Evolutionary conservation across 768 basidiomycete species (phyloP), one percentile per base, ranked within the genome.

Genomic region (Cubamyces lactineus): DNA sequence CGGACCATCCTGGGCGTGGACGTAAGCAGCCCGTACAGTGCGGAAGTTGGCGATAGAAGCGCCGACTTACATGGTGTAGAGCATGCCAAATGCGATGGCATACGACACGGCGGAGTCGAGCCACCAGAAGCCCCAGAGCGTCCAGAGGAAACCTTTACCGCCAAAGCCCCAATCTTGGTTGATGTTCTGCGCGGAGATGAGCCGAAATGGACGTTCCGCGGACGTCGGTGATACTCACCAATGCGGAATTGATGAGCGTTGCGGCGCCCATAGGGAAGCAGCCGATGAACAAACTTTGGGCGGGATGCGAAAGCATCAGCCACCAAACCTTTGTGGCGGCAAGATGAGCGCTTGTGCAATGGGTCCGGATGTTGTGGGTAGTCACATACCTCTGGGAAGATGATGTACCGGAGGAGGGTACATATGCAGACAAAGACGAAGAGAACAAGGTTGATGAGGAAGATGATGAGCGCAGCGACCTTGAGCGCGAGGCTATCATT

Each of bases 91-190:
- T 45, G 78, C 80, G 56, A 79, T 71, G 7, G 75, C 6, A 43
- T 80, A 74, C 7, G 84, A 79, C 21, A 79, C 59, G 0, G 70
- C 50, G 0, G 74, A 74, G 64, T 81, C 80, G 23, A 82, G 42
- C 83, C 82, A 85, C 84, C 84, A 85, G 47, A 80, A 73, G 19
- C 71, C 82, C 77, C 83, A 81, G 28, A 82, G 60, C 34, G 75
- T 70, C 56, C 74, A 79, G 34, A 82, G 71, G 41, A 82, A 75
- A 11, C 61, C 54, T 0, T n/a, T 62, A 9, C 76, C 75, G 2
- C 78, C 80, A 39, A 77, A 67, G 19, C 73, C 74, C 50, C 69
- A 71, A 57, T 76, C 71, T 65, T 76, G 72, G 58, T 80, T 70
- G 30, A 75, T 55, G 39, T 64, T 64, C 69, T 46, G 72, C 67